Base-by-base conservation (phyloP, 208 protist species). In the Trypanosoma mega region DNA sequence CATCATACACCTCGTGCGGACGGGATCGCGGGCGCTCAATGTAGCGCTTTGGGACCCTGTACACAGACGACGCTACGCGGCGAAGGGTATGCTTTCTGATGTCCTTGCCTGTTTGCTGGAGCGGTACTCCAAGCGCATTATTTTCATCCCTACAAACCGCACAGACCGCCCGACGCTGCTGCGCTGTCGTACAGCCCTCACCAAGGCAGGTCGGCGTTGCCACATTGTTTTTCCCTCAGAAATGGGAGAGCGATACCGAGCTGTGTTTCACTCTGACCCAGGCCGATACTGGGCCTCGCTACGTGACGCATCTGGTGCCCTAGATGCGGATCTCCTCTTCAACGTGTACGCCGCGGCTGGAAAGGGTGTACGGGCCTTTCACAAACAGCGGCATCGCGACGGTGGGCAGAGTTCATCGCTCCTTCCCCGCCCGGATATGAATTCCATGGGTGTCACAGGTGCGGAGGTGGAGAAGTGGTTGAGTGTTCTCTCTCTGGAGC, bases 21-120 rank as follows among this genome's bases (percentile, higher is more conserved):
- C 84, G 0, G 87, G 87, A 20, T 76, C 84, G 24, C 81, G 78
- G 4, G 78, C 77, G 31, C 72, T 94, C 23, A 90, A 85, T 55
- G 55, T 92, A 21, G 74, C 77, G 2, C 53, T 91, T 5, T 94
- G 76, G 73, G 72, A 89, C 39, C 76, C 79, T 11, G 49, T 78
- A 34, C 71, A 68, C 1, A 70, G 61, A 14, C 74, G 71, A 30
- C 81, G 81, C 36, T 87, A 78, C 60, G 58, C 61, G 1, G 79
- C 82, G 7, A 90, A 90, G 49, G 87, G 87, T 7, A 92, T 94
- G 82, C 74, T 94, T 37, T 92, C 87, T 1, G 87, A 94, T 66
- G 72, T 92, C 6, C 68, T 94, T 2, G 76, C 69, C 34, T 88
- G 80, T 59, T 51, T 94, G 37, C 63, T 94, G 36, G 67, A 82